phyloP scores from a whole-genome alignment of 2,329 filamentous ascomycete genomes.

The Whalleya microplaca region DNA sequence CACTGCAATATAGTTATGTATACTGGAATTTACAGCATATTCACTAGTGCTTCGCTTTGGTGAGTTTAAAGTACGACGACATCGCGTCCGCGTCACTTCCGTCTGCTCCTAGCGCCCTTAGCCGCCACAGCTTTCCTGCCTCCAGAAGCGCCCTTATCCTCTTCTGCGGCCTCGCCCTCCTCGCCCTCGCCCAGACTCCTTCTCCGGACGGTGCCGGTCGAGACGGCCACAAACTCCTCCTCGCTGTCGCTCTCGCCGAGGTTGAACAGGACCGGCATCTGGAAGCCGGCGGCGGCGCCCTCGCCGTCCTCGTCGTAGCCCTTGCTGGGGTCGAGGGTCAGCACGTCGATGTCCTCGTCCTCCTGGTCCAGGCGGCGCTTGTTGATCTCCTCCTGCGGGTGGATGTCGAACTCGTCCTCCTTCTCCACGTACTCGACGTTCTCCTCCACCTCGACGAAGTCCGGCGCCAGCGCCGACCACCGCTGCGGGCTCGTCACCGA shows the following conservation, averaged over 20 bases:
- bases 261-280: slow-evolving; percentile 92
- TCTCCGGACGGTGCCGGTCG: slow-evolving; percentile 81
- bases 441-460: slow-evolving; percentile 97
- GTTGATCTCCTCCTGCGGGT: slow-evolving; percentile 91
- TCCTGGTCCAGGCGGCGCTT: slow-evolving; percentile 88
- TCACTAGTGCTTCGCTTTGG: too few relatives aligned
- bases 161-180: slow-evolving; percentile 58
- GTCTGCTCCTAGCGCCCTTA: slow-evolving; percentile 47
- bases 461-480: slow-evolving; percentile 95
- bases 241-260: slow-evolving; percentile 94
- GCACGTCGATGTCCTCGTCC: slow-evolving; percentile 90
- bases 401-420: slow-evolving; percentile 98
- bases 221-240: slow-evolving; percentile 76
- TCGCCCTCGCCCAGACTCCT: slow-evolving; percentile 78
- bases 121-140: slow-evolving; percentile 38
- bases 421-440: slow-evolving; percentile 95
- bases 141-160: slow-evolving; percentile 34
- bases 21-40: too few relatives aligned
- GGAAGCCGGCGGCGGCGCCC: slow-evolving; percentile 66
- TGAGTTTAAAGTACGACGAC: too few relatives aligned
- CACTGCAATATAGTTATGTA: not conserved
- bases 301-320: slow-evolving; percentile 61
- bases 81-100: slow-evolving; percentile 33
- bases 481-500: slow-evolving; percentile 92
- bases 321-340: slow-evolving; percentile 73